Evolutionary conservation across 2,329 filamentous ascomycete species (phyloP).

Genomic region (Phyllosticta paracitricarpa): DNA sequence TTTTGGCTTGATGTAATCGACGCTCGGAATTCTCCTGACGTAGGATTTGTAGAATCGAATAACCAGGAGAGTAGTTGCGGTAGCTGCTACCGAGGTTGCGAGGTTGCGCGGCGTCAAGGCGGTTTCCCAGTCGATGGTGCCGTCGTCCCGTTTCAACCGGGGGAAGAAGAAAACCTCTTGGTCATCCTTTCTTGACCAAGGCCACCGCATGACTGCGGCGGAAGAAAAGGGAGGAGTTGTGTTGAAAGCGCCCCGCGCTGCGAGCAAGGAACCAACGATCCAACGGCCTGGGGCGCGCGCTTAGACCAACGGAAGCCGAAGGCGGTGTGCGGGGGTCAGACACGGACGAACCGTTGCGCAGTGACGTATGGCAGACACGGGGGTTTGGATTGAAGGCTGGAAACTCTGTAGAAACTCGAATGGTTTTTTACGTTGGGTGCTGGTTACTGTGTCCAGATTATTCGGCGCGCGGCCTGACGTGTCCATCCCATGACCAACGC

Average conservation of each 20-base stretch:
- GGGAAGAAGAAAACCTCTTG: slow-evolving; percentile 16
- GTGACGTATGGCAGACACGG: neutral
- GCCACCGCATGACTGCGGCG: slow-evolving; percentile 30
- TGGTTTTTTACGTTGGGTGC: neutral
- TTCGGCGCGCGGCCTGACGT: neutral
- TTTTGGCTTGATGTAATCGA: slow-evolving; percentile 61
- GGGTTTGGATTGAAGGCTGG: neutral
- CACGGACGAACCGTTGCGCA: neutral
- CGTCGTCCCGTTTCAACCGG: slow-evolving; percentile 36
- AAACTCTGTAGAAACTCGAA: neutral
- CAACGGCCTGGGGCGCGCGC: neutral
- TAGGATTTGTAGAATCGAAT: slow-evolving; percentile 58
- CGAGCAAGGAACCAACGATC: neutral
- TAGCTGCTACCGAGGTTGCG: slow-evolving; percentile 45
- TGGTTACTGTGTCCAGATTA: neutral
- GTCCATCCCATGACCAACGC: neutral
- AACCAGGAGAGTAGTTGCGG: slow-evolving; percentile 44
- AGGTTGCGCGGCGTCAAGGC: slow-evolving; percentile 47
- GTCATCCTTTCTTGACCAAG: slow-evolving; percentile 27
- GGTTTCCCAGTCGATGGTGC: slow-evolving; percentile 38
- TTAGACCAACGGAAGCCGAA: slow-evolving; percentile 3
- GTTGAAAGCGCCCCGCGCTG: neutral
- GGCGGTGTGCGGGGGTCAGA: neutral
- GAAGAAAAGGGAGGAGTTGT: neutral
- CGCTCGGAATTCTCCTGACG: slow-evolving; percentile 72